Conservation (phyloP, 1,284 basidiomycete species). For the Moesziomyces parantarcticus region DNA sequence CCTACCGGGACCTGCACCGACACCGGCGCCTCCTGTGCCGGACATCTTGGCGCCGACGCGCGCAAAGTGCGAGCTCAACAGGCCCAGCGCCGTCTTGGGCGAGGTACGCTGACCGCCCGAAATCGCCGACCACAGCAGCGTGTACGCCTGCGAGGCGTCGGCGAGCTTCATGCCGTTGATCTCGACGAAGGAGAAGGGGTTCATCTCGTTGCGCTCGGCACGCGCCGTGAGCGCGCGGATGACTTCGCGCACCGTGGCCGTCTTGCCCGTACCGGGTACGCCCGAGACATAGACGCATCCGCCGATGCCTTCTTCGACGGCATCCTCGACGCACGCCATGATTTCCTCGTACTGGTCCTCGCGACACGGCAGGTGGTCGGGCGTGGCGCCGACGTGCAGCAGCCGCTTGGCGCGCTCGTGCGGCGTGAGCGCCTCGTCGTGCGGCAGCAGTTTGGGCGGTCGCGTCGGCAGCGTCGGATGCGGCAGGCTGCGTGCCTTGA, state of each 20-base stretch:
- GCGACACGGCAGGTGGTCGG: slow-evolving; percentile 88
- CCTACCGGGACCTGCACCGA: slow-evolving; percentile 34
- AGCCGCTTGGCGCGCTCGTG: slow-evolving; percentile 69
- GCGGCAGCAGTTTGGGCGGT: slow-evolving; percentile 44
- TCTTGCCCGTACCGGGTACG: slow-evolving; percentile 89
- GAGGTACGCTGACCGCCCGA: slow-evolving; percentile 48
- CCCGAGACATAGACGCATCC: slow-evolving; percentile 97
- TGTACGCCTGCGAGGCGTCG: slow-evolving; percentile 62
- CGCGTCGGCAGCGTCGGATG: slow-evolving; percentile 52
- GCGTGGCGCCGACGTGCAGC: slow-evolving; percentile 91
- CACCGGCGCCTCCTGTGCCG: slow-evolving; percentile 27
- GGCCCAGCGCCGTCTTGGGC: slow-evolving; percentile 56
- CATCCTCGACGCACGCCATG: slow-evolving; percentile 80
- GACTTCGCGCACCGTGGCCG: slow-evolving; percentile 89
- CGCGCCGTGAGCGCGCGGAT: slow-evolving; percentile 73
- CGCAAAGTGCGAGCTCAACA: slow-evolving; percentile 54
- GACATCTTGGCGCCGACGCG: slow-evolving; percentile 32
- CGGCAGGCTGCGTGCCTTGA: slow-evolving; percentile 36
- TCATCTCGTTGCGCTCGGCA: slow-evolving; percentile 76
- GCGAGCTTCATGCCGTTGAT: slow-evolving; percentile 87
- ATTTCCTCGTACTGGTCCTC: slow-evolving; percentile 87
- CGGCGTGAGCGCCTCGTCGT: slow-evolving; percentile 37
- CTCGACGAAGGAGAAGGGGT: slow-evolving; percentile 95
- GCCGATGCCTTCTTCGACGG: slow-evolving; percentile 90
- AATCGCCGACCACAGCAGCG: slow-evolving; percentile 61